Base-by-base conservation (phyloP, 306 rosid genomes). In the Prunus salicina region DNA sequence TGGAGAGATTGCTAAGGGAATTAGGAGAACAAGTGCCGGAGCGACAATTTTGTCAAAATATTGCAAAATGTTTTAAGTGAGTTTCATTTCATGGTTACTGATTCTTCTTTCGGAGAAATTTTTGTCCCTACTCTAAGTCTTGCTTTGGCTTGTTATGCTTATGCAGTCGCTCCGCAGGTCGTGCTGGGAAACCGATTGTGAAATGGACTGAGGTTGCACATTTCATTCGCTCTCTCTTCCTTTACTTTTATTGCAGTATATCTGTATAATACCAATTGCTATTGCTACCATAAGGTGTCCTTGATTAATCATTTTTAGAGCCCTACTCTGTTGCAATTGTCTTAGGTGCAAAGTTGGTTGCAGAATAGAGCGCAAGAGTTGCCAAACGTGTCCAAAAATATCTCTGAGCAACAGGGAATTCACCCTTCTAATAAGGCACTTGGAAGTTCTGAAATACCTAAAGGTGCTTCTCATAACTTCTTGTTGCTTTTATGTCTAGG, bases 161-260 rank as follows among this genome's bases (percentile, higher is more conserved):
- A 30, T 88, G 85, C 90, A 95, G 98, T 81, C 90, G 85, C 66
- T 91, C 97, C 0, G 75, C 93, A 20, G 99, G 86, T 78, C 98
- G 98, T 69, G 97, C 98, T 46, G 99, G 97, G 76, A 92, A 95
- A 52, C 98, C 99, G 28, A 25, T 85, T 55, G 25, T 95, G 66
- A 95, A 88, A 81, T 90, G 96, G 97, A 82, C 78, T 11, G 92
- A 95, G 96, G 98, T 95, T 76, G 65, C 73, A 46, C 65, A 81
- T 72, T 79, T 73, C 53, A 49, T 2, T 56, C 62, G 79, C 67
- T 24, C 25, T 15, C 46, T 78, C 51, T 12, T 25, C 66, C 22
- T 3, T 16, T 69, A 16, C 43, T 47, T 15, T 46, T 22, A 38
- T 46, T 12, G 45, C 28, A 14, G 2, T 43, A 28, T 28, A 28